phyloP scores from a whole-genome alignment of 2,329 filamentous ascomycete genomes.

The Claviceps capensis region DNA sequence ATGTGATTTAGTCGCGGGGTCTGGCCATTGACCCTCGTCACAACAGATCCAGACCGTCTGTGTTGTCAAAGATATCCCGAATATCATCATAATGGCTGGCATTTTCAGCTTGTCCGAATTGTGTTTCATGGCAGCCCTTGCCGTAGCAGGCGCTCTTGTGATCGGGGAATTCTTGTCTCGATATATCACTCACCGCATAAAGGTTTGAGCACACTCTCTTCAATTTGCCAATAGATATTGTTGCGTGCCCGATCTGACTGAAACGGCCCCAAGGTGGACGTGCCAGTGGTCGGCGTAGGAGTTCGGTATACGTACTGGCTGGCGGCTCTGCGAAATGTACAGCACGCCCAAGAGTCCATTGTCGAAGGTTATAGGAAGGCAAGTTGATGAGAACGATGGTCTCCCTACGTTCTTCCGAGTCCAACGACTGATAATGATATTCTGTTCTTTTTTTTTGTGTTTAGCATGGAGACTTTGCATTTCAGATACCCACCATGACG shows the following conservation, averaged over 20 bases:
- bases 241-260: no score
- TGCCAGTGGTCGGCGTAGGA: conserved; percentile 6
- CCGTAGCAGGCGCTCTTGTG: neutral
- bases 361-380: conserved; percentile 7
- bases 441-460: neutral
- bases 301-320: conserved; percentile 8
- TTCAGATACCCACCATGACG: conserved; percentile 9
- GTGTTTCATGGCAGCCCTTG: neutral
- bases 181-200: neutral
- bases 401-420: no score
- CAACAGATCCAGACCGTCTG: no score
- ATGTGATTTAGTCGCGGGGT: no score
- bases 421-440: no score
- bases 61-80: neutral
- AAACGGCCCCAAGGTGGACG: conserved; percentile 4
- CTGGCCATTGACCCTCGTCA: no score
- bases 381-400: neutral
- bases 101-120: neutral
- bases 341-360: conserved; percentile 6
- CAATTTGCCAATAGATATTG: no score
- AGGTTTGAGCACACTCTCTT: no score
- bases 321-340: conserved; percentile 6
- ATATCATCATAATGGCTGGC: neutral
- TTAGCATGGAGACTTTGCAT: conserved; percentile 5
- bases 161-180: conserved; percentile 1